These are phyloP conservation scores for Monosporozyma aquatica DNA, from an alignment of 805 yeast genomes.

Conservation along the genomic window DNA sequence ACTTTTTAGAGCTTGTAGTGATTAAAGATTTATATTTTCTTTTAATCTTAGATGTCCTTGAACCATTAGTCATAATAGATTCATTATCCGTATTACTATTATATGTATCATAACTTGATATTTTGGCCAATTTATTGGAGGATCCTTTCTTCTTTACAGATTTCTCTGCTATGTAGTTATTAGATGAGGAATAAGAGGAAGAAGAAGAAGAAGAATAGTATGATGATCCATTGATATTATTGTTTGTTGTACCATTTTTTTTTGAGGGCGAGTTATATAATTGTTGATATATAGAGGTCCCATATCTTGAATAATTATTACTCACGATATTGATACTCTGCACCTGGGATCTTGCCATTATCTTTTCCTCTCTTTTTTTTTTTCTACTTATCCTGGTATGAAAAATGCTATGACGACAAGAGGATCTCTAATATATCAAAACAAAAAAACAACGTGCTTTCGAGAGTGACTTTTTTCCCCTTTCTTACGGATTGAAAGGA, in stretches of 20 bases:
- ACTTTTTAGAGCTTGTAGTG: conserved; percentile 20
- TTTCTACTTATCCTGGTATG: too few species aligned
- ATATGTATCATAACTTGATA: conserved; percentile 2
- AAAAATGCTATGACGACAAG: too few species aligned
- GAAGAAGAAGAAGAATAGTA: conserved; percentile 6
- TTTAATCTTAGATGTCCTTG: conserved; percentile 16
- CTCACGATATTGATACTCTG: conserved; percentile 29
- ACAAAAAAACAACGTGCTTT: too few species aligned
- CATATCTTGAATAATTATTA: conserved; percentile 32
- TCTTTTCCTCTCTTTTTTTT: too few species aligned
- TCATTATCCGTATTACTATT: conserved; percentile 7
- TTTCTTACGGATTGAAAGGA: too few species aligned
- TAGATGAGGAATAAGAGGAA: background rate
- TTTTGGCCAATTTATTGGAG: conserved; percentile 6
- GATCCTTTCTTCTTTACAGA: conserved; percentile 14
- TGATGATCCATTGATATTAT: conserved; percentile 5
- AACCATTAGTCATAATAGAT: conserved; percentile 8
- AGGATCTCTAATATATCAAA: too few species aligned
- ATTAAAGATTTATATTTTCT: conserved; percentile 21
- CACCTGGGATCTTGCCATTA: background rate
- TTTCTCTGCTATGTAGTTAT: conserved; percentile 9
- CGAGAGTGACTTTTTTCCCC: too few species aligned
- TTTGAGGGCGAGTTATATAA: conserved; percentile 11
- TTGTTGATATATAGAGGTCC: conserved; percentile 29
- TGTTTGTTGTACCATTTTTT: too few species aligned